These are phyloP conservation scores for Luffa acutangula DNA, from an alignment of 306 rosid species.

Conservation along the genomic window DNA sequence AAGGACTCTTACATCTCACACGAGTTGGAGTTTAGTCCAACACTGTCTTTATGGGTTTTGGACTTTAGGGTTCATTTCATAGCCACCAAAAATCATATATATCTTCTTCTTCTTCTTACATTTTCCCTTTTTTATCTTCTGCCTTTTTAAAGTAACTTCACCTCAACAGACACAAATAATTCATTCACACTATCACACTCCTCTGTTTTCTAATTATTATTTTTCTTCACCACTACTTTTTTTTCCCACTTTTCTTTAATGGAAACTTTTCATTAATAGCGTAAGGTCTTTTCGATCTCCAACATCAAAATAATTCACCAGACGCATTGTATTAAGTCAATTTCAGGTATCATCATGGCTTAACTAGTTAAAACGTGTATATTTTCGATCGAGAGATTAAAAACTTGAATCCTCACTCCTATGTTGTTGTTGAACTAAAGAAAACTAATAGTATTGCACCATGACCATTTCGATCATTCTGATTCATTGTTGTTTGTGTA, in stretches of 20 bases:
- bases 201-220: background rate
- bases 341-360: no score
- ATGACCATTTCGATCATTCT: no score
- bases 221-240: background rate
- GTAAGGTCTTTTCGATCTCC: no score
- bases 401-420: background rate
- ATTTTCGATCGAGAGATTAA: no score
- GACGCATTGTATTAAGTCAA: background rate
- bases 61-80: conserved; percentile 3
- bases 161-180: background rate
- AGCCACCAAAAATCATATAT: background rate
- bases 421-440: no score
- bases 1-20: background rate
- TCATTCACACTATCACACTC: background rate
- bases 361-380: no score
- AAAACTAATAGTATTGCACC: no score
- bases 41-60: background rate
- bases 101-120: background rate
- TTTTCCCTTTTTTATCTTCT: background rate
- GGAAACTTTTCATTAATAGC: no score
- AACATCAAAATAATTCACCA: no score
- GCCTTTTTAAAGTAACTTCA: background rate
- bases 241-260: no score
- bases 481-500: no score
- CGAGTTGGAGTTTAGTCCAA: background rate